phyloP scores from a whole-genome alignment of 306 rosid genomes.

The Quercus glauca region DNA sequence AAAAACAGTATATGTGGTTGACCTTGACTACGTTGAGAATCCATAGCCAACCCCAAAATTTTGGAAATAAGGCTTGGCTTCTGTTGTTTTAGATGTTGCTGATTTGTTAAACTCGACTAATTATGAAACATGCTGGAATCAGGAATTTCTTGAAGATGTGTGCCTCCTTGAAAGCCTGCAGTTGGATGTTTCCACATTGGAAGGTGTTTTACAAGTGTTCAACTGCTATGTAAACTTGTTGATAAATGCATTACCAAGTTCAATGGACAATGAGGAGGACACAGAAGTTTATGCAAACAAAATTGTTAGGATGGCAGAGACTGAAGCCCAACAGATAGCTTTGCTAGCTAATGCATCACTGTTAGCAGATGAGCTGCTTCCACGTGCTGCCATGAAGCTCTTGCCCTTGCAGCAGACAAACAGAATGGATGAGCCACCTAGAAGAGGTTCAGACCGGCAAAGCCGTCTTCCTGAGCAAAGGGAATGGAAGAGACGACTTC shows the following conservation, averaged over 20 bases:
- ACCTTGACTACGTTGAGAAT: no score
- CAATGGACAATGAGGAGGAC: conserved; percentile 62
- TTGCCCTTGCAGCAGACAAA: conserved; percentile 32
- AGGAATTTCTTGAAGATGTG: conserved; percentile 79
- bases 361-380: conserved; percentile 78
- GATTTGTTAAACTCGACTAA: background rate
- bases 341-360: conserved; percentile 71
- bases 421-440: conserved; percentile 47
- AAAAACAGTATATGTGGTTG: no score
- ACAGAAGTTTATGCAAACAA: conserved; percentile 53
- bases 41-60: no score
- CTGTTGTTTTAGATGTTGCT: background rate
- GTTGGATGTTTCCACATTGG: conserved; percentile 61
- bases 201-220: conserved; percentile 67
- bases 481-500: conserved; percentile 71
- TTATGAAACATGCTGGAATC: conserved; percentile 2
- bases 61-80: no score
- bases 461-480: conserved; percentile 68
- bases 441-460: conserved; percentile 46
- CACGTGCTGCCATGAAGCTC: conserved; percentile 71
- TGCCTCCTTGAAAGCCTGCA: conserved; percentile 73
- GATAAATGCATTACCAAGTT: conserved; percentile 73
- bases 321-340: conserved; percentile 80
- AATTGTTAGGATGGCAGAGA: conserved; percentile 76
- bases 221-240: conserved; percentile 62